Percentiles rank a stretch among this genome's conserved stretches.
These are phyloP conservation scores for Populus hybrid DNA, from an alignment of 441 rosid species.

Conservation along the genomic window DNA sequence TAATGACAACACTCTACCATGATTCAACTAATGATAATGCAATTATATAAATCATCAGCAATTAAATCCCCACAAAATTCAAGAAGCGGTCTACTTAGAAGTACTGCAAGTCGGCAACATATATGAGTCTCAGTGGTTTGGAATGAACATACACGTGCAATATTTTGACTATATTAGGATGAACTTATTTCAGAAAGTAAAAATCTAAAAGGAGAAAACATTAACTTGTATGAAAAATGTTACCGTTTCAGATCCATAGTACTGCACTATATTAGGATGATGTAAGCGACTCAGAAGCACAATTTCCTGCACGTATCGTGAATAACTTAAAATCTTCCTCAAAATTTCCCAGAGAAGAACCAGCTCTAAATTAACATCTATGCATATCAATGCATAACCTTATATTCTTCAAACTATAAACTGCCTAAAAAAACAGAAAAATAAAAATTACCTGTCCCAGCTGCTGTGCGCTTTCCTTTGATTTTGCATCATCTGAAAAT, in stretches of 20 bases:
- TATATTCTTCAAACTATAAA: no score
- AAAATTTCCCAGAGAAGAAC: background rate
- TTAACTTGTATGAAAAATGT: background rate
- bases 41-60: background rate
- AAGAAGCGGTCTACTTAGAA: background rate
- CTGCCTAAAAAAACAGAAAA: background rate
- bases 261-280: slow-evolving; percentile 93
- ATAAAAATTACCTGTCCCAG: slow-evolving; percentile 54
- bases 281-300: slow-evolving; percentile 61
- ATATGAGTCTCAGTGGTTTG: background rate
- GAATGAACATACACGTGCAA: background rate
- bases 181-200: background rate
- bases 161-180: background rate
- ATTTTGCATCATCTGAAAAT: slow-evolving; percentile 78
- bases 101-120: background rate
- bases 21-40: background rate
- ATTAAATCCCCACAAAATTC: no score
- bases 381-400: no score
- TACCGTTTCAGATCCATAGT: slow-evolving; percentile 94
- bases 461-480: slow-evolving; percentile 80
- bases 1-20: background rate
- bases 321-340: slow-evolving; percentile 1
- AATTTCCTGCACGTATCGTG: slow-evolving; percentile 53
- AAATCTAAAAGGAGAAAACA: background rate
- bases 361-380: no score